Conservation (phyloP, 1,284 basidiomycete genomes). For the Fomes fomentarius region DNA sequence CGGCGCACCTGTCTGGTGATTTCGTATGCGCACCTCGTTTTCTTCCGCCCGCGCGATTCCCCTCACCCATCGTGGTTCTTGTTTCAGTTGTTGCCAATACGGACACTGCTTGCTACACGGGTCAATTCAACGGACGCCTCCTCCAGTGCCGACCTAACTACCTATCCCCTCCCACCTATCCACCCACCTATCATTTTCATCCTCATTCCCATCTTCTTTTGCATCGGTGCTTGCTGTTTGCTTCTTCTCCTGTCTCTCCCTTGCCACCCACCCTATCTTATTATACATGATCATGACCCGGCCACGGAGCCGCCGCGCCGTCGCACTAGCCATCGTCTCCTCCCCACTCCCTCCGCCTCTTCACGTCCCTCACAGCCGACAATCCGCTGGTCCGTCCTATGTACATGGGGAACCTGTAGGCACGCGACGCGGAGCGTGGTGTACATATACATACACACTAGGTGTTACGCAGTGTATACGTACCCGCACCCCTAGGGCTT, state of each 20-base stretch:
- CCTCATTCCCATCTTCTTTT: not conserved
- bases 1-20: too few species aligned
- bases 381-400: not conserved
- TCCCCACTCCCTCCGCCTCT: not conserved
- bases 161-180: not conserved
- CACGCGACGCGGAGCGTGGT: not conserved
- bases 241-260: not conserved
- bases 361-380: not conserved
- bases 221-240: not conserved
- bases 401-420: not conserved
- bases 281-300: slow-evolving; percentile 9
- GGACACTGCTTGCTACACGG: not conserved
- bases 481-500: too few species aligned
- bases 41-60: not conserved
- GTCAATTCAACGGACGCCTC: not conserved
- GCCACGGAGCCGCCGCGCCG: not conserved
- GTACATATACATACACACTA: slow-evolving; percentile 3
- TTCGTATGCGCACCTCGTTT: not conserved
- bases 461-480: too few species aligned
- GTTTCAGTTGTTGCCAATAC: not conserved
- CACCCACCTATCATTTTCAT: not conserved
- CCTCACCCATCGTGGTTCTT: not conserved
- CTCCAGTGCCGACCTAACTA: not conserved
- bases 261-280: slow-evolving; percentile 5
- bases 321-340: not conserved